phyloP scores from a whole-genome alignment of 208 protist species.

The Trypanosoma congolense region DNA sequence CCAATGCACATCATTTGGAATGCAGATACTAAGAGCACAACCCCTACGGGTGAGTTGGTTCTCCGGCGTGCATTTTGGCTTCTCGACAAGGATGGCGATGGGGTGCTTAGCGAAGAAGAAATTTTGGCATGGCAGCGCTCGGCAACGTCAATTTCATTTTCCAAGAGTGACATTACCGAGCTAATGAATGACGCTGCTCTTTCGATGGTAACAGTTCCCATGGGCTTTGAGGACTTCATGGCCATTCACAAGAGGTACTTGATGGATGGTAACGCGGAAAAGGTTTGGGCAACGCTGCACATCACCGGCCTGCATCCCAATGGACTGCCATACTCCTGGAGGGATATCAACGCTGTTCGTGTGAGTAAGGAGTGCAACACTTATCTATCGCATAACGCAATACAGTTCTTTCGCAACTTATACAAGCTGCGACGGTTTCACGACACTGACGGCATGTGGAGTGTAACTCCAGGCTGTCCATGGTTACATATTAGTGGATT shows the following conservation, averaged over 20 bases:
- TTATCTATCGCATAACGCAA: constrained; percentile 71
- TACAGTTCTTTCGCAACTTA: constrained; percentile 82
- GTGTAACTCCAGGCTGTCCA: constrained; percentile 78
- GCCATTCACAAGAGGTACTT: constrained; percentile 42
- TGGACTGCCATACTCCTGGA: constrained; percentile 76
- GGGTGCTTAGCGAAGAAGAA: constrained; percentile 51
- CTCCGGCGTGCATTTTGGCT: constrained; percentile 80
- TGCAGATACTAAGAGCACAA: constrained; percentile 34
- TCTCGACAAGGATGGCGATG: constrained; percentile 72
- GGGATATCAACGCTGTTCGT: constrained; percentile 66
- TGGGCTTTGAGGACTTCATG: constrained; percentile 28
- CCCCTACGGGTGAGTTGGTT: constrained; percentile 43
- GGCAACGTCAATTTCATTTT: constrained; percentile 30
- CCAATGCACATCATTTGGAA: constrained; percentile 81
- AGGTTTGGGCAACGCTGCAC: constrained; percentile 80
- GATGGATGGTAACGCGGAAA: constrained; percentile 21
- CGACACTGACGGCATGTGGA: constrained; percentile 55
- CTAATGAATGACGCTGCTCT: constrained; percentile 19
- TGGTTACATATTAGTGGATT: constrained; percentile 70
- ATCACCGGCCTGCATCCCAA: constrained; percentile 49
- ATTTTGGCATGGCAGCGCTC: constrained; percentile 57
- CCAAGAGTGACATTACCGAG: constrained; percentile 27
- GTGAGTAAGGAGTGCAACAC: constrained; percentile 60
- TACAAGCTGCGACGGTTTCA: constrained; percentile 62
- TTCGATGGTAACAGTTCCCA: background rate